Percentiles rank a stretch among this genome's conserved stretches.
phyloP scores from a whole-genome alignment of 345 rosid genomes.

The Garcia nutans region DNA sequence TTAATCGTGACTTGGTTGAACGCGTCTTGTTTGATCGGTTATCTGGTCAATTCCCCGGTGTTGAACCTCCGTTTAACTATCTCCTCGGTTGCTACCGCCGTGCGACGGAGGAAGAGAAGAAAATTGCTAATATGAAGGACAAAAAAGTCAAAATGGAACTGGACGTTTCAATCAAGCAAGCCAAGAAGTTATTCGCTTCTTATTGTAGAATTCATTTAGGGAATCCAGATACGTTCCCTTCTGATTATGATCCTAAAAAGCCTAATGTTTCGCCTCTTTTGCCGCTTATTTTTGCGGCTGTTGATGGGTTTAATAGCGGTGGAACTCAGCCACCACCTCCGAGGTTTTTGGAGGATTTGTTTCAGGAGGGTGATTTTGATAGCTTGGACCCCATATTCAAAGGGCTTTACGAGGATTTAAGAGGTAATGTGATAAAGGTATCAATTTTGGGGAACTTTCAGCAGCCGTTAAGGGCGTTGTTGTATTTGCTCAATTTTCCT shows the following conservation, averaged over 20 bases:
- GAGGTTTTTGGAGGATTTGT: conserved; percentile 80
- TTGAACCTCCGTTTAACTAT: conserved; percentile 65
- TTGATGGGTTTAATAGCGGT: conserved; percentile 46
- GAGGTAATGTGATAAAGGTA: conserved; percentile 71
- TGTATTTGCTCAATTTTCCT: conserved; percentile 66
- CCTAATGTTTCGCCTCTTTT: conserved; percentile 55
- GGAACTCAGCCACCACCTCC: conserved; percentile 45
- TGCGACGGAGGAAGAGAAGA: conserved; percentile 72
- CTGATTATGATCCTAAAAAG: conserved; percentile 20
- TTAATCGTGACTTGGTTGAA: conserved; percentile 75
- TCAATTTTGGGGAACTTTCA: conserved; percentile 85
- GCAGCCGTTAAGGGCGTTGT: conserved; percentile 82
- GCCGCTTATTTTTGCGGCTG: conserved; percentile 62
- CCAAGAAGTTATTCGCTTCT: conserved; percentile 65
- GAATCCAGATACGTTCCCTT: conserved; percentile 63
- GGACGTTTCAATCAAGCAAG: conserved; percentile 59
- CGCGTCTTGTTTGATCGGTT: conserved; percentile 81
- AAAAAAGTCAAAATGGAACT: conserved; percentile 59
- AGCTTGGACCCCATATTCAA: conserved; percentile 70
- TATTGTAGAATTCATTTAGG: conserved; percentile 76
- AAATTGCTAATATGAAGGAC: conserved; percentile 82
- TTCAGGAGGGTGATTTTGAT: conserved; percentile 77
- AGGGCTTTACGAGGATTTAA: conserved; percentile 85
- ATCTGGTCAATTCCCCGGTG: conserved; percentile 56
- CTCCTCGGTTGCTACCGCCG: conserved; percentile 77